These are phyloP conservation scores for Onygenales sp. DNA, from an alignment of 2,329 filamentous ascomycete species.

Conservation along the genomic window DNA sequence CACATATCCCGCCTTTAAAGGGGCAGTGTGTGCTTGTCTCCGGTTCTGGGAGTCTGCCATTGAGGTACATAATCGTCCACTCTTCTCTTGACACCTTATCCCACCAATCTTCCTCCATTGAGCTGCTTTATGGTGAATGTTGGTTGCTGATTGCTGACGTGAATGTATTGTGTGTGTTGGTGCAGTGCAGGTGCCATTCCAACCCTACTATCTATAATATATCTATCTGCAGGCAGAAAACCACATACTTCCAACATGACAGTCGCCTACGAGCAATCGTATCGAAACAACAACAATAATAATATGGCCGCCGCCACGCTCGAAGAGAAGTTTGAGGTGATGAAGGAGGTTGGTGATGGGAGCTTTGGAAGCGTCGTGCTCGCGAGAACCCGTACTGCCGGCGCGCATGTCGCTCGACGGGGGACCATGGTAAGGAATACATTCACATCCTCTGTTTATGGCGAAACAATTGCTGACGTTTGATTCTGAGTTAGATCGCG, in stretches of 20 bases:
- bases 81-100: too few relatives aligned
- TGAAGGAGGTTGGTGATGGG: constrained; percentile 98
- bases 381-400: constrained; percentile 82
- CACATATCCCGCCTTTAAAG: neutral
- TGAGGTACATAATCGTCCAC: neutral
- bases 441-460: neutral
- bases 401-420: constrained; percentile 75
- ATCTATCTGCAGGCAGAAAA: constrained; percentile 30
- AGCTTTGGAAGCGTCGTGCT: constrained; percentile 95
- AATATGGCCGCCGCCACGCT: constrained; percentile 44
- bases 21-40: neutral
- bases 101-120: too few relatives aligned
- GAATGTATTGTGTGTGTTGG: too few relatives aligned
- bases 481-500: constrained; percentile 56
- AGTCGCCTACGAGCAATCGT: constrained; percentile 62
- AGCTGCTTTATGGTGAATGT: neutral
- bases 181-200: neutral
- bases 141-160: neutral
- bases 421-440: constrained; percentile 72
- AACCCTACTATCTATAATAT: neutral
- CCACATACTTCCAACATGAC: constrained; percentile 53
- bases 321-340: constrained; percentile 89
- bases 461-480: neutral
- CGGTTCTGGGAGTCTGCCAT: neutral
- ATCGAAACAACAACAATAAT: constrained; percentile 49